Base-by-base conservation (phyloP, 2,329 filamentous ascomycete species). In the Sclerotiophoma versabilis region DNA sequence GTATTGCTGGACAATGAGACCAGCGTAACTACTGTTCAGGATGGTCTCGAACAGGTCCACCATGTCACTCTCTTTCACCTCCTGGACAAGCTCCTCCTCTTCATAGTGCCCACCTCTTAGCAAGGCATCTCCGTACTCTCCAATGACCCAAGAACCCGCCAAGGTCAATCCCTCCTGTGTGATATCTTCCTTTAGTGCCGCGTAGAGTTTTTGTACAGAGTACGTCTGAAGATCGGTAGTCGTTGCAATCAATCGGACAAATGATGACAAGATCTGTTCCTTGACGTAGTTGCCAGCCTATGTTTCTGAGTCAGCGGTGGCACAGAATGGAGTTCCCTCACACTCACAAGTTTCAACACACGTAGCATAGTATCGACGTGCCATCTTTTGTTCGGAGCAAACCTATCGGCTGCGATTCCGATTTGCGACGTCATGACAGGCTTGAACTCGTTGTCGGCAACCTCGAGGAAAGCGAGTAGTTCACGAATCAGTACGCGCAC, bases 371-470 rank as follows among this genome's bases (percentile, higher is more conserved):
- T 99, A 71, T 99, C 95, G 64, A 98, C 89, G 73, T 99, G 95
- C 95, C 95, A 99, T 72, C 95, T 84, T 79, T 98, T 98, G 78
- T 95, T 98, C 0, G 95, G 96, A 2, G 95, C 91, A 76, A 92
- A 99, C 62, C 93, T 88, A 75, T 99, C 95, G 6, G 96, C 95
- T 10, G 96, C 95, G 66, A 99, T 92, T 20, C 95, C 95, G 73
- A 99, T 99, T 72, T 99, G 95, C 47, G 89, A 95, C 1, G 95
- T 99, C 93, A 99, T 97, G 47, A 92, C 91, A 6, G 95, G 91
- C 79, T 99, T 99, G 80, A 99, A 99, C 75, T 99, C 95, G 62
- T 96, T 96, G 70, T 99, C 95, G 49, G 96, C 93, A 45, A 96
- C 92, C 75, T 99, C 95, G 53, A 99, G 78, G 82, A 99, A 99